Conservation (phyloP, 768 basidiomycete genomes). For the Lentinula boryana region DNA sequence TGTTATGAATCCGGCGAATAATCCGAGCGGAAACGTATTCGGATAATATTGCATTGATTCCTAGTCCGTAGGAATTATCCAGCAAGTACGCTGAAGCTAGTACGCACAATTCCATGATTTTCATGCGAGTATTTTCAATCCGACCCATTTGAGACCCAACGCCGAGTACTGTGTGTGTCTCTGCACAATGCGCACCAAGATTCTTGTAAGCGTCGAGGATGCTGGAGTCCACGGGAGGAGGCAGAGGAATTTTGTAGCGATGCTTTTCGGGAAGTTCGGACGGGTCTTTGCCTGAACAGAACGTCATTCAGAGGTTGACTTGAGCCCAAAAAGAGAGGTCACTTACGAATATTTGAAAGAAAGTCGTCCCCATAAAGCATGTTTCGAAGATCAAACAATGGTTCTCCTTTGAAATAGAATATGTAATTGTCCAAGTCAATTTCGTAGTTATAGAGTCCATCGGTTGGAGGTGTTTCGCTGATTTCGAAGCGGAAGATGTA, state of each 20-base stretch:
- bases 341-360: conserved; percentile 21
- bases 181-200: not conserved
- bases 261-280: not conserved
- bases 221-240: not conserved
- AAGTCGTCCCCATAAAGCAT: conserved; percentile 5
- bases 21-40: not conserved
- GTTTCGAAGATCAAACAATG: conserved; percentile 8
- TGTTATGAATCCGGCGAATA: not conserved
- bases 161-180: not conserved
- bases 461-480: not conserved
- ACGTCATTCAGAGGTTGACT: too few species aligned
- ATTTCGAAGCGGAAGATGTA: not conserved
- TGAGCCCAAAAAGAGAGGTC: not conserved
- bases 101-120: not conserved
- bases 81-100: not conserved
- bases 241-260: not conserved
- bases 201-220: not conserved
- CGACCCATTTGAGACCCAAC: not conserved
- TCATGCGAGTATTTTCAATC: not conserved
- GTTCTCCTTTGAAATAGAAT: conserved; percentile 14
- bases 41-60: not conserved
- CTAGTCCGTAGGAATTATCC: not conserved
- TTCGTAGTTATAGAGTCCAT: conserved; percentile 19
- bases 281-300: not conserved
- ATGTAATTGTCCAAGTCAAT: conserved; percentile 22